A percentile compares a stretch with the other conserved stretches of the same genome.
Conservation (phyloP, 2,329 filamentous ascomycete genomes). For the Colletotrichum limetticola region DNA sequence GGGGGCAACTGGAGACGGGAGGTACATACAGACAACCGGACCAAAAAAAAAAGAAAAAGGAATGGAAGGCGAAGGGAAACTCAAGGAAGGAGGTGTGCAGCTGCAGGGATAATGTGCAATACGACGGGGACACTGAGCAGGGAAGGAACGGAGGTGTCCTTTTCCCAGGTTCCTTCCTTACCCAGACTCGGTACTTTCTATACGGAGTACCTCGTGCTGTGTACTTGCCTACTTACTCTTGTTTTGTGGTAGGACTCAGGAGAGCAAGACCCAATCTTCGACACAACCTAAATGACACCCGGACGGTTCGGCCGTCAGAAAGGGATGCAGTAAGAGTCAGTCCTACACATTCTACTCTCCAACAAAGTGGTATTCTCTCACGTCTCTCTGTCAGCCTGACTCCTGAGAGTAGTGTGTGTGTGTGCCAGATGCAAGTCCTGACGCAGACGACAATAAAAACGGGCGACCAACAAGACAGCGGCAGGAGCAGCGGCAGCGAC, state of each 20-base stretch:
- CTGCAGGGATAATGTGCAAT: background rate
- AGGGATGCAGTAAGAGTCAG: conserved; percentile 15
- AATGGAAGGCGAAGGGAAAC: conserved; percentile 18
- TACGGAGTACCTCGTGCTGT: too few relatives aligned
- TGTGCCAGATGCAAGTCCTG: background rate
- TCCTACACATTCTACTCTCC: background rate
- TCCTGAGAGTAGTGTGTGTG: background rate
- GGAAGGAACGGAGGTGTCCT: background rate
- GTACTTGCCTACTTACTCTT: too few relatives aligned
- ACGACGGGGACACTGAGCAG: background rate
- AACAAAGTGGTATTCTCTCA: background rate
- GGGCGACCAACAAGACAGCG: background rate
- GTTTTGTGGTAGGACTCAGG: background rate
- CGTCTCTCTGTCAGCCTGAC: background rate
- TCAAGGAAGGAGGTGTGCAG: conserved; percentile 13
- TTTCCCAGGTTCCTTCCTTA: background rate
- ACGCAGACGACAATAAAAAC: background rate
- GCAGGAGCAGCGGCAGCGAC: background rate
- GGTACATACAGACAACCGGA: conserved; percentile 9
- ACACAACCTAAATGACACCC: conserved; percentile 24
- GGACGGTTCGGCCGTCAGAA: conserved; percentile 11
- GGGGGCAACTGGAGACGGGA: background rate
- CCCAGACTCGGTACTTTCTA: too few relatives aligned
- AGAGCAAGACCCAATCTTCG: conserved; percentile 19
- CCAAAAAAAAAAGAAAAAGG: background rate